Evolutionary conservation across 768 basidiomycete species (phyloP), one percentile per base, ranked within the genome.

Genomic region (Pulveroboletus sp.): DNA sequence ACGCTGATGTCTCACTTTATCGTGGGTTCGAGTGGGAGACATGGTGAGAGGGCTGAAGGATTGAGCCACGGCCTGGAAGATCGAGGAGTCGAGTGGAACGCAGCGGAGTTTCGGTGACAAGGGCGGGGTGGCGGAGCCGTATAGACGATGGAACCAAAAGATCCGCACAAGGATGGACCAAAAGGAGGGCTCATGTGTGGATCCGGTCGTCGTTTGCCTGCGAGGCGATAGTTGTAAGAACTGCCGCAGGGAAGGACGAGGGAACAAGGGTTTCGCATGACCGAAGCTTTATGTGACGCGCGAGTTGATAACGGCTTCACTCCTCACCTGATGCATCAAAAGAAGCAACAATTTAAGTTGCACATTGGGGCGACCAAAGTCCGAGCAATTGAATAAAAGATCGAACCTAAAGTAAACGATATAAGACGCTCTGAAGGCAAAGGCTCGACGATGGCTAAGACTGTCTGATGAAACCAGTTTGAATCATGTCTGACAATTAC

Each of bases 281-380:
- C 6, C 55, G 18, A 52, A 44, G 44, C 40, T 63, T 68, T 68
- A 66, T 66, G 54, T 46, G 58, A 51, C 9, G 24, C 38, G 21
- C 14, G 10, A 27, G 7, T 6, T 43, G 32, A 47, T 55, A 49
- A 57, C 48, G 56, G 41, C 42, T 47, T 47, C 32, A 41, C 33
- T 11, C 32, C 48, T 48, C 50, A 49, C 47, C 61, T 48, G 57
- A 58, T 58, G 58, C 35, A 58, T 63, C 54, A 63, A 47, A 67
- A 62, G 68, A 57, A 57, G 57, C 44, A 33, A 52, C 55, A 27
- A 4, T 4, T 27, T 27, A 4, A 27, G 27, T 27, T 27, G 27
- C 27, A 27, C 27, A 27, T 7, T 7, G 27, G 43, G 39, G 40
- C 8, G 49, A 39, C 43, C n/a, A 27, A 18, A 24, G 11, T 35